Evolutionary conservation across 352 stramenopile species (phyloP).

Genomic region (Thraustochytrium sp.): DNA sequence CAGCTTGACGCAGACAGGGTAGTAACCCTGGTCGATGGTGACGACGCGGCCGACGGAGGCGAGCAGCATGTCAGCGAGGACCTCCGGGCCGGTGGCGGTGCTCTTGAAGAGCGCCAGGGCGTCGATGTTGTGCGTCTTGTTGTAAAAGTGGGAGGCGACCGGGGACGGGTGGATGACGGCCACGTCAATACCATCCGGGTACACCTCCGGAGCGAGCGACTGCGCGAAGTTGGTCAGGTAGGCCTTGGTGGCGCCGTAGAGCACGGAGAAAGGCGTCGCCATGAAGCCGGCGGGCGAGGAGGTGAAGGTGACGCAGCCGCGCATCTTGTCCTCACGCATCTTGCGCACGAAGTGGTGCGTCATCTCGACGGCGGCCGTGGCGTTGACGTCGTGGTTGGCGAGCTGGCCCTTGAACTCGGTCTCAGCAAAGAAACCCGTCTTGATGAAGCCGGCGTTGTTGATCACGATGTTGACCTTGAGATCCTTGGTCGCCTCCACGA

Average conservation of each 20-base stretch:
- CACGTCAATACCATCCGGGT: slow-evolving; percentile 73
- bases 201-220: slow-evolving; percentile 65
- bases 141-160: slow-evolving; percentile 78
- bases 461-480: slow-evolving; percentile 72
- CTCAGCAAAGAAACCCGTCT: slow-evolving; percentile 80
- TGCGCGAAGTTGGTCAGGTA: slow-evolving; percentile 69
- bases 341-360: slow-evolving; percentile 70
- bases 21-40: slow-evolving; percentile 50
- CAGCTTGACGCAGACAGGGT: slow-evolving; percentile 41
- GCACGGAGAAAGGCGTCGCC: slow-evolving; percentile 73
- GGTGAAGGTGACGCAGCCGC: slow-evolving; percentile 79
- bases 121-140: slow-evolving; percentile 55
- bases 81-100: slow-evolving; percentile 45
- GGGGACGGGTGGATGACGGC: slow-evolving; percentile 75
- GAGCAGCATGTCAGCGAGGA: slow-evolving; percentile 42
- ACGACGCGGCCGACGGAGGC: slow-evolving; percentile 36
- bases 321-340: slow-evolving; percentile 51
- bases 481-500: slow-evolving; percentile 65
- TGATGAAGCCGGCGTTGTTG: slow-evolving; percentile 84
- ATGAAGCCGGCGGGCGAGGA: slow-evolving; percentile 74
- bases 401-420: slow-evolving; percentile 65
- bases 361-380: slow-evolving; percentile 64
- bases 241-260: slow-evolving; percentile 77
- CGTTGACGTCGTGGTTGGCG: slow-evolving; percentile 74
- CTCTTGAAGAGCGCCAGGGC: slow-evolving; percentile 46